These are phyloP conservation scores for Nicotiana tabacum DNA, from an alignment of 257 asterid species.

Conservation along the genomic window DNA sequence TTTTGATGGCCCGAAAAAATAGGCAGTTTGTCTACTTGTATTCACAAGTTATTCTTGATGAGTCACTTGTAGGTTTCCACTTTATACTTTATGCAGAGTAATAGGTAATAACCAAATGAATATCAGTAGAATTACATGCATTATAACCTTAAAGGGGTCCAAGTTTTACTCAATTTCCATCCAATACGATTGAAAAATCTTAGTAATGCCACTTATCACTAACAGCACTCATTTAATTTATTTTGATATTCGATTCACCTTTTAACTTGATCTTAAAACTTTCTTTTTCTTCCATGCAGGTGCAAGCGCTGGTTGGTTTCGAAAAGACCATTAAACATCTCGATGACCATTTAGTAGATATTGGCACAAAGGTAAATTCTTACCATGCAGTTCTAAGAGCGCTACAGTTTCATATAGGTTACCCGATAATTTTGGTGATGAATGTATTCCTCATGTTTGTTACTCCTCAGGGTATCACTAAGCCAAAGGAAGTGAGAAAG, in stretches of 20 bases:
- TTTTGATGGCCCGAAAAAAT: too few species aligned
- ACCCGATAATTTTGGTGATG: not conserved
- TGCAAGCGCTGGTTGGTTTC: slow-evolving; percentile 95
- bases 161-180: not conserved
- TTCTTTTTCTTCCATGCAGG: slow-evolving; percentile 28
- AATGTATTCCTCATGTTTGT: not conserved
- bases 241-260: not conserved
- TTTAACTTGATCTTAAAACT: not conserved
- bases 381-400: not conserved
- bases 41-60: too few species aligned
- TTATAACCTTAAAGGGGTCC: too few species aligned
- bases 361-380: slow-evolving; percentile 59
- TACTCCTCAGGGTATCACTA: slow-evolving; percentile 60
- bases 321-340: slow-evolving; percentile 84
- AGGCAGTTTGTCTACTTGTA: not conserved
- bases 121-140: too few species aligned
- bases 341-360: slow-evolving; percentile 78
- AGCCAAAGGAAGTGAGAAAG: slow-evolving; percentile 84
- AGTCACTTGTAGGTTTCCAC: not conserved
- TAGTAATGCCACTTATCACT: not conserved
- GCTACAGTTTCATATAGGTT: not conserved
- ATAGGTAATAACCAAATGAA: too few species aligned
- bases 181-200: not conserved
- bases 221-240: not conserved
- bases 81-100: not conserved